Base-by-base conservation (phyloP, 352 stramenopile genomes). In the Thraustochytrium sp. region DNA sequence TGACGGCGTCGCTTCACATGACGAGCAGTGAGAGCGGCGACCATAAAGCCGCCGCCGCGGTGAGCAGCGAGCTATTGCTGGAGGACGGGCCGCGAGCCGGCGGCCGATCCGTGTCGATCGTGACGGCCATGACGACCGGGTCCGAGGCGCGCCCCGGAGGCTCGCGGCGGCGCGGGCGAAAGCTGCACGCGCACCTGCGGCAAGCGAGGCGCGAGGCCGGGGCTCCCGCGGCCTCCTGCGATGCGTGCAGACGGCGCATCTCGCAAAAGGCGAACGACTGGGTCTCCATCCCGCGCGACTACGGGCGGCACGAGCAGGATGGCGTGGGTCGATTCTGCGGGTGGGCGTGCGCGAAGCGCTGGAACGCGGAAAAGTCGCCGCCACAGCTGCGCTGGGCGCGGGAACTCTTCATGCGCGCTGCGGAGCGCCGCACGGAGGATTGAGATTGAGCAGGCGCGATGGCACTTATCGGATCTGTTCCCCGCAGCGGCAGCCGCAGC, bases 401-500 rank as follows among this genome's bases (percentile, higher is more conserved):
- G 21, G 37, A 75, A 2, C 5, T 75, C 11, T 75, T 54, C 31
- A 75, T 75, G 5, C 37, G 40, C 9, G 31, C n/a, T 21, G 61
- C 61, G 36, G n/a, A 49, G 42, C 42, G 42, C 5, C 42, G 16
- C 5, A 16, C 42, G 16, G 42, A 49, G 42, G 5, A 49, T 5
- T 5, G 5, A 49, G 42, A 49, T 5, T 16, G 5, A 16, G 42
- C 42, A 49, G 42, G 16, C 42, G 5, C 5, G 42, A 5, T n/a
- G 13, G 40, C 26, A 21, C 49, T 23, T 2, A 48, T 80, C 31
- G 5, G 44, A 64, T 80, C 5, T 53, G 9, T 8, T 63, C 31
- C 13, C 68, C 68, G 36, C 74, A 82, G 16, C 0, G 11, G 38
- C 74, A 82, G 38, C 74, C 74, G 49, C 74, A 82, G 13, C 74